Conservation (phyloP, 441 rosid genomes). For the Populus hybrid region DNA sequence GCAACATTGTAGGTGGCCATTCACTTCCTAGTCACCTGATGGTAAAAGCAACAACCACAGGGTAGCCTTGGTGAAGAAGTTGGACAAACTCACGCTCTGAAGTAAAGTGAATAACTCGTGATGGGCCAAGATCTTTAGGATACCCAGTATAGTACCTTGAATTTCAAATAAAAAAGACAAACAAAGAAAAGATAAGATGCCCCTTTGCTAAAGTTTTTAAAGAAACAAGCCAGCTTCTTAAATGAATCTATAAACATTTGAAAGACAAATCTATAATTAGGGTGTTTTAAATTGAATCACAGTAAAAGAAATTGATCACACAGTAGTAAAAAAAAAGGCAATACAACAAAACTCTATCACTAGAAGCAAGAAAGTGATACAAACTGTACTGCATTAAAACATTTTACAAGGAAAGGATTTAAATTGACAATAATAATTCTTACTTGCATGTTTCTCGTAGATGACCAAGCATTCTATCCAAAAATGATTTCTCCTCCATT, state of each 20-base stretch:
- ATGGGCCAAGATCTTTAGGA: constrained; percentile 85
- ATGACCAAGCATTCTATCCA: constrained; percentile 62
- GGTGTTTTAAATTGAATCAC: not conserved
- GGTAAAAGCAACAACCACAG: constrained; percentile 83
- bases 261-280: not conserved
- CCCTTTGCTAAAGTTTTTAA: not conserved
- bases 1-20: too few species aligned
- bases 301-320: not conserved
- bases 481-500: constrained; percentile 65
- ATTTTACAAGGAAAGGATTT: not conserved
- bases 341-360: not conserved
- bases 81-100: constrained; percentile 94
- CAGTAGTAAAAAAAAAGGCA: not conserved
- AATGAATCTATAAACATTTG: not conserved
- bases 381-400: not conserved
- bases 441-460: constrained; percentile 81
- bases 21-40: constrained; percentile 42
- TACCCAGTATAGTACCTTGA: constrained; percentile 79
- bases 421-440: not conserved
- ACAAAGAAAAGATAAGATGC: not conserved
- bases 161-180: constrained; percentile 14
- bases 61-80: constrained; percentile 77
- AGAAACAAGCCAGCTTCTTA: not conserved
- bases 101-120: constrained; percentile 69
- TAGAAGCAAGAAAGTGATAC: not conserved